Evolutionary conservation across 208 protist species (phyloP).

Genomic region (Acanthamoeba lenticulata): DNA sequence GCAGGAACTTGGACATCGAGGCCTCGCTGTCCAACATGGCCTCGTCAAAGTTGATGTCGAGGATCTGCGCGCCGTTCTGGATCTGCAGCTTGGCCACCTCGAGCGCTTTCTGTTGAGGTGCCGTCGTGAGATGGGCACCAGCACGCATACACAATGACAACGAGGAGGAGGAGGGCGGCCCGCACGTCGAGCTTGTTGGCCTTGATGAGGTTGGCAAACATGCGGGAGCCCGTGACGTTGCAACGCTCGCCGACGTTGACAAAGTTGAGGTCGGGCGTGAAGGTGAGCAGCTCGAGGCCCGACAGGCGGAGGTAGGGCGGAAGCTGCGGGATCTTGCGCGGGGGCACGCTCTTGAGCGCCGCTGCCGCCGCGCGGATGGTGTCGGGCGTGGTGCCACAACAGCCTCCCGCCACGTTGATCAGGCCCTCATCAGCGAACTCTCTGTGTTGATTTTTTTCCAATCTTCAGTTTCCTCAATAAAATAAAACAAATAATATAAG

Average conservation of each 20-base stretch:
- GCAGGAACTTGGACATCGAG: constrained; percentile 94
- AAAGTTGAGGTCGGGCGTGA: constrained; percentile 91
- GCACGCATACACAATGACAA: neutral
- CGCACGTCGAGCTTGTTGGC: constrained; percentile 90
- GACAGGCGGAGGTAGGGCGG: constrained; percentile 78
- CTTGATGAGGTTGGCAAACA: constrained; percentile 95
- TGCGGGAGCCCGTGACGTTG: constrained; percentile 95
- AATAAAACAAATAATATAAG: no score
- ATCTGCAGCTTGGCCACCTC: constrained; percentile 89
- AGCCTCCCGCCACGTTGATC: constrained; percentile 90
- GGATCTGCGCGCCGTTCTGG: constrained; percentile 95
- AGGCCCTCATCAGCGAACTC: constrained; percentile 84
- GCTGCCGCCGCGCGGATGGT: constrained; percentile 88
- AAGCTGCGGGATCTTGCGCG: constrained; percentile 54
- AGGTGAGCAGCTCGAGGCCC: constrained; percentile 91
- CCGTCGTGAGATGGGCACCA: neutral
- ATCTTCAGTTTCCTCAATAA: no score
- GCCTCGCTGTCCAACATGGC: constrained; percentile 93
- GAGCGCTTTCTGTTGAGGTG: constrained; percentile 78
- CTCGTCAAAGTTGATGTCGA: constrained; percentile 98
- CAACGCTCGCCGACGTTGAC: constrained; percentile 97
- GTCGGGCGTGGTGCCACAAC: constrained; percentile 90
- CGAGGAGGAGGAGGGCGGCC: neutral
- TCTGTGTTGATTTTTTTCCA: neutral
- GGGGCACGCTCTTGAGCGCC: constrained; percentile 58